Evolutionary conservation across 2,329 filamentous ascomycete genomes (phyloP).

Genomic region (Ophiostoma piceae): DNA sequence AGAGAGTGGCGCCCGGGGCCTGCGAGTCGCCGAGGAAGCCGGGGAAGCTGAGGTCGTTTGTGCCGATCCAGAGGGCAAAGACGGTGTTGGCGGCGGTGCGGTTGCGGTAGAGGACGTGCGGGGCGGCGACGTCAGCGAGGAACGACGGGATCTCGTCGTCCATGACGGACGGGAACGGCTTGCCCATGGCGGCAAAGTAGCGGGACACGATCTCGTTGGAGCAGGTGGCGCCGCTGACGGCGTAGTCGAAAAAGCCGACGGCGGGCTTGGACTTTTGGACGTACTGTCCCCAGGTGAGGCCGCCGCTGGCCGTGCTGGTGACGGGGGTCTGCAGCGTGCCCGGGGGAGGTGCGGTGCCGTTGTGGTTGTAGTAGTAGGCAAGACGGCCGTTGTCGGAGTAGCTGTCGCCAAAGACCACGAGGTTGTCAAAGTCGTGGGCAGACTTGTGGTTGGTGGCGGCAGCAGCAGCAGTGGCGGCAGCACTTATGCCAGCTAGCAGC

Average conservation of each 20-base stretch:
- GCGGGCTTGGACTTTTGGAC: conserved; percentile 56
- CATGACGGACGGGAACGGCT: conserved; percentile 56
- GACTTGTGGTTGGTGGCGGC: not conserved
- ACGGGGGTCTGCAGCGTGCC: conserved; percentile 46
- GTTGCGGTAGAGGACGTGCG: conserved; percentile 40
- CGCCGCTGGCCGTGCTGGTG: conserved; percentile 57
- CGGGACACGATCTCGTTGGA: conserved; percentile 62
- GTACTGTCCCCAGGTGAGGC: conserved; percentile 63
- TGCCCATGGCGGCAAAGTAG: conserved; percentile 45
- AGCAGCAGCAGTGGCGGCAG: not conserved
- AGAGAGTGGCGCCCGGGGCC: conserved; percentile 52
- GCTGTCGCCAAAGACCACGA: conserved; percentile 69
- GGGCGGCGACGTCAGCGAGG: conserved; percentile 42
- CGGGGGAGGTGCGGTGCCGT: conserved; percentile 57
- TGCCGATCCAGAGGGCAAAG: conserved; percentile 75
- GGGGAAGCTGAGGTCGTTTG: conserved; percentile 66
- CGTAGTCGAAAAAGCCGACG: conserved; percentile 60
- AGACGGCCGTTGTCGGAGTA: conserved; percentile 69
- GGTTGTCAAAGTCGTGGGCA: conserved; percentile 47
- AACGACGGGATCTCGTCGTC: conserved; percentile 58
- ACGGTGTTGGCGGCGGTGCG: conserved; percentile 56
- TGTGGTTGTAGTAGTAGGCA: conserved; percentile 54
- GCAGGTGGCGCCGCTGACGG: conserved; percentile 66
- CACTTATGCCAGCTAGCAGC: not conserved
- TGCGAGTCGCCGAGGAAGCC: conserved; percentile 64